A percentile compares a stretch with the other conserved stretches of the same genome.
phyloP scores from a whole-genome alignment of 345 rosid genomes.

The Salix exigua region DNA sequence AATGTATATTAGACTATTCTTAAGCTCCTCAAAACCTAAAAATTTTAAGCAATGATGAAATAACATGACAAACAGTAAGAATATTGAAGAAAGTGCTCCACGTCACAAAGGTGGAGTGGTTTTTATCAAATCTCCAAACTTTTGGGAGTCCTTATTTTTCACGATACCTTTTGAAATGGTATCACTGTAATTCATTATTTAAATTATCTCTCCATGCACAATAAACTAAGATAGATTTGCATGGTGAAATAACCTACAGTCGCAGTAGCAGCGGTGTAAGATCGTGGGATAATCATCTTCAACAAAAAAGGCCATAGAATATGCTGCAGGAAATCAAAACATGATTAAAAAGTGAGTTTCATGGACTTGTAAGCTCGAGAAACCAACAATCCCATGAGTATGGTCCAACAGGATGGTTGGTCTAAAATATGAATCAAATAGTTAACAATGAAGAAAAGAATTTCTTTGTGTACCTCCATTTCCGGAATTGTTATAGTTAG shows the following conservation, averaged over 20 bases:
- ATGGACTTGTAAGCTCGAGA: not conserved
- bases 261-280: conserved; percentile 72
- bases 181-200: no score
- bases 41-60: no score
- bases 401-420: not conserved
- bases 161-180: no score
- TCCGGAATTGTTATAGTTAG: conserved; percentile 92
- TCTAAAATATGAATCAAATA: not conserved
- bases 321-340: conserved; percentile 50
- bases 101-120: no score
- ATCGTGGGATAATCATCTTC: conserved; percentile 74
- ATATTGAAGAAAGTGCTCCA: no score
- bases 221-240: not conserved
- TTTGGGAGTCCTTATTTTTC: no score
- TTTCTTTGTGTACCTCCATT: conserved; percentile 65
- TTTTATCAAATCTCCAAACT: no score
- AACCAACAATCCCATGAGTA: not conserved
- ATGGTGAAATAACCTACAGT: conserved; percentile 44
- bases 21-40: no score
- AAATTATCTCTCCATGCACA: not conserved
- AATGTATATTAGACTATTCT: no score
- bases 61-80: no score
- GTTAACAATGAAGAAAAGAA: conserved; percentile 1
- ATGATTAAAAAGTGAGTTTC: conserved; percentile 1
- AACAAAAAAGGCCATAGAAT: conserved; percentile 94